These are phyloP conservation scores for Aspergillus sp. DNA, from an alignment of 2,329 filamentous ascomycete genomes.

Conservation along the genomic window DNA sequence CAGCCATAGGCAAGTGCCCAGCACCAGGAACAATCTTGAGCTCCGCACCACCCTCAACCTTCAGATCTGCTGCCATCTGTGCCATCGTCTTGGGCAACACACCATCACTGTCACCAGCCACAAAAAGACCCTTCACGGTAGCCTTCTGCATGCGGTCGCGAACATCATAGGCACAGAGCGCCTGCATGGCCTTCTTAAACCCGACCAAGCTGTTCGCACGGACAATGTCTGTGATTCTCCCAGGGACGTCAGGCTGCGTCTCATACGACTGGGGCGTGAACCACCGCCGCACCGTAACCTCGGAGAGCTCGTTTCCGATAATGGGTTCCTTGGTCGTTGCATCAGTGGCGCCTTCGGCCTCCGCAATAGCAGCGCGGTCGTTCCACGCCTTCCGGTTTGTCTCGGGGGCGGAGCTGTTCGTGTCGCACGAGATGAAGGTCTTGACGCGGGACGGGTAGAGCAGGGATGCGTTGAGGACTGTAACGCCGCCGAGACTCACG, in stretches of 20 bases:
- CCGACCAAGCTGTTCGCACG: conserved; percentile 67
- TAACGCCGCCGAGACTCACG: conserved; percentile 79
- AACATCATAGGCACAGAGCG: conserved; percentile 54
- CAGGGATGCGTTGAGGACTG: conserved; percentile 70
- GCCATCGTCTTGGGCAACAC: conserved; percentile 78
- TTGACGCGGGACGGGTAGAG: conserved; percentile 59
- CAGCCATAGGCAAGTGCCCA: conserved; percentile 83
- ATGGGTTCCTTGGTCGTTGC: conserved; percentile 50
- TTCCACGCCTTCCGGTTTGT: conserved; percentile 79
- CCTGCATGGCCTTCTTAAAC: conserved; percentile 78
- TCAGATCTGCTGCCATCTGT: conserved; percentile 63
- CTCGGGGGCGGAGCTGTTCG: conserved; percentile 69
- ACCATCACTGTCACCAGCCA: conserved; percentile 72
- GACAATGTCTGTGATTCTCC: conserved; percentile 68
- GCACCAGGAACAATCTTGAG: conserved; percentile 67
- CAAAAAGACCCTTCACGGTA: conserved; percentile 56
- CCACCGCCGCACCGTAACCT: conserved; percentile 72
- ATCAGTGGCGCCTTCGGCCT: conserved; percentile 49
- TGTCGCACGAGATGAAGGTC: conserved; percentile 73
- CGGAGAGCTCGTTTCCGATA: conserved; percentile 64
- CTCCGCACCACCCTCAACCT: conserved; percentile 56
- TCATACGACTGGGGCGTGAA: conserved; percentile 64
- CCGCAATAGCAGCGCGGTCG: conserved; percentile 69
- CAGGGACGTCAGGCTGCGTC: conserved; percentile 50
- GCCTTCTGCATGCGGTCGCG: conserved; percentile 41